Conservation (phyloP, 495 filamentous ascomycete genomes). For the Penicillium antarcticum region DNA sequence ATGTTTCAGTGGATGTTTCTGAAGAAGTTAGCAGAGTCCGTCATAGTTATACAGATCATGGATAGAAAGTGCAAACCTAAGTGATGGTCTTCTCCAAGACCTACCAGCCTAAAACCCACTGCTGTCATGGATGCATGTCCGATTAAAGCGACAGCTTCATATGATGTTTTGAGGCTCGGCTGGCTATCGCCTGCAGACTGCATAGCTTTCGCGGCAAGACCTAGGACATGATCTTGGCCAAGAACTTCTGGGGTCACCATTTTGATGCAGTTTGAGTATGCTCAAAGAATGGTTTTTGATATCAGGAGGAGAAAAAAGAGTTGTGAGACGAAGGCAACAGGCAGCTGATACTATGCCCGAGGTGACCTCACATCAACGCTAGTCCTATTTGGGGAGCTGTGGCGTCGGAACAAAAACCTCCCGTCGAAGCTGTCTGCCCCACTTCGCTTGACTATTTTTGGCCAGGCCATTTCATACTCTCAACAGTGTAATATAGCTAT, state of each 20-base stretch:
- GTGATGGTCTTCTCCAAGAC: slow-evolving; percentile 75
- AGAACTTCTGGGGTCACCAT: slow-evolving; percentile 29
- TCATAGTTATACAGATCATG: background rate
- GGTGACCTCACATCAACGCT: slow-evolving; percentile 1
- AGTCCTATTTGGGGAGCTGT: background rate
- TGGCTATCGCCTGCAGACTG: slow-evolving; percentile 20
- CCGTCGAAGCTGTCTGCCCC: slow-evolving; percentile 1
- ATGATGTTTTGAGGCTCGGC: slow-evolving; percentile 64
- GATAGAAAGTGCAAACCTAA: slow-evolving; percentile 45
- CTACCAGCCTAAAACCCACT: slow-evolving; percentile 77
- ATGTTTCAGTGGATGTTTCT: slow-evolving; percentile 49
- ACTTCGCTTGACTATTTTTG: background rate
- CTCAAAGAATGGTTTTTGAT: background rate
- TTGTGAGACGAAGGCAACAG: background rate
- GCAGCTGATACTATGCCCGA: background rate
- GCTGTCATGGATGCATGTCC: slow-evolving; percentile 78
- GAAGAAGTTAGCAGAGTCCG: slow-evolving; percentile 12
- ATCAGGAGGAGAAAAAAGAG: background rate
- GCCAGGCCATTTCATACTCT: background rate
- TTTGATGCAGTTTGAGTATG: background rate
- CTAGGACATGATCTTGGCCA: slow-evolving; percentile 29
- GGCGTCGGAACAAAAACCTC: background rate
- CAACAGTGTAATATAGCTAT: background rate
- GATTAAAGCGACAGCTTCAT: slow-evolving; percentile 83
- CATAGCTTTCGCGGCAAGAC: slow-evolving; percentile 32